Base-by-base conservation (phyloP, 2,329 filamentous ascomycete species). In the Pestalotiopsis fici region DNA sequence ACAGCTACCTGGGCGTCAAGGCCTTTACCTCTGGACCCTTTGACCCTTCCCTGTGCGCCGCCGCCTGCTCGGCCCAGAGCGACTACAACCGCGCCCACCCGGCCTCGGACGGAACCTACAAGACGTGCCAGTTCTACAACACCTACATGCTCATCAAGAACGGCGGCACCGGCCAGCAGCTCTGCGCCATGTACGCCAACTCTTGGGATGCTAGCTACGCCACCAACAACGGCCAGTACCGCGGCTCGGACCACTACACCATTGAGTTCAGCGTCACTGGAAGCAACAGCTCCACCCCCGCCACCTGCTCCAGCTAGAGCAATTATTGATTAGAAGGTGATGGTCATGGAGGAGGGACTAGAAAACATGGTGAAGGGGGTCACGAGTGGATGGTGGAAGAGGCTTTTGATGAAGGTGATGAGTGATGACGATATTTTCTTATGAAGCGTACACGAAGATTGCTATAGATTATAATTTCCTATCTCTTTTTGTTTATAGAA, bases 1-100 rank as follows among this genome's bases (percentile, higher is more conserved):
- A 68, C 4, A 78, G 74, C 18, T 78, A 73, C 66, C 75, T 79
- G 65, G 71, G 75, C 13, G 64, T 72, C 31, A 74, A 75, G 70
- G 72, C 74, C 31, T 78, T 79, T 70, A 73, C 69, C 23, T 71
- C 68, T 39, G 69, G 70, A 6, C 70, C 65, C 57, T 79, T 74
- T 56, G 71, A 75, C 55, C 70, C 74, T 11, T 68, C 64, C 18
- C 72, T 76, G 7, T 79, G 77, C 60, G 76, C 74, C 1, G 71
- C 71, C 0, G 71, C 73, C 7, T 79, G 77, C 65, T 62, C 64
- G 5, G 71, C 74, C 13, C 73, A 75, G 71, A 77, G 71, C 59
- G 67, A 69, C 23, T 75, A 77, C 67, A 75, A 74, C 56, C 66
- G 67, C 5, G 67, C 67, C 11, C 69, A 77, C 57, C 73, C 74